A percentile compares a stretch with the other conserved stretches of the same genome.
phyloP scores from a whole-genome alignment of 495 filamentous ascomycete genomes.

The Xylaria telfairii region DNA sequence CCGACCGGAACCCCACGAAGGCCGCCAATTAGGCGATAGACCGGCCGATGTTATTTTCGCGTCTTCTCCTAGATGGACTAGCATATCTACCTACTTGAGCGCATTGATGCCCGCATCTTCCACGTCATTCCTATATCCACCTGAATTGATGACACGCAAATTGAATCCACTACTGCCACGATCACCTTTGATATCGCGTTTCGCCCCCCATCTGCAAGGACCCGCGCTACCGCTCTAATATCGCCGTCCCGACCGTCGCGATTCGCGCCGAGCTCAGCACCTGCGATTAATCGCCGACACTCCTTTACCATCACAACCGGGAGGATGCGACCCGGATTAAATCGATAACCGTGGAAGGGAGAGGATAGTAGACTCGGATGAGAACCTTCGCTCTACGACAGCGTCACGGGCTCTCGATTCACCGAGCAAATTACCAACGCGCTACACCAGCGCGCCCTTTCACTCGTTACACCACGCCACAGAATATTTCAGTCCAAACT shows the following conservation, averaged over 20 bases:
- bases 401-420: constrained; percentile 1
- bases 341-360: constrained; percentile 28
- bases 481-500: constrained; percentile 16
- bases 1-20: not conserved
- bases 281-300: constrained; percentile 11
- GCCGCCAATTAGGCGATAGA: constrained; percentile 7
- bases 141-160: constrained; percentile 25
- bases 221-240: constrained; percentile 11
- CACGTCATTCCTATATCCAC: constrained; percentile 24
- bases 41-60: constrained; percentile 20
- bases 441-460: constrained; percentile 4
- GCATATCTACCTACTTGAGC: constrained; percentile 9
- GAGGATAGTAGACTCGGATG: constrained; percentile 14
- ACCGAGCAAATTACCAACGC: constrained; percentile 1
- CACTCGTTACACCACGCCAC: constrained; percentile 17
- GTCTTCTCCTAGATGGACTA: constrained; percentile 3
- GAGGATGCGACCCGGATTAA: constrained; percentile 28
- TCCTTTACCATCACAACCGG: constrained; percentile 1
- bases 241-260: not conserved
- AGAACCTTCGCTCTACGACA: not conserved
- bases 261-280: not conserved
- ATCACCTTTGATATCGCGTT: constrained; percentile 12
- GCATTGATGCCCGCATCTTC: constrained; percentile 24
- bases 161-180: constrained; percentile 19
- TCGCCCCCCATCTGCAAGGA: not conserved